Percentiles rank a stretch among this genome's conserved stretches.
Conservation (phyloP, 2,329 filamentous ascomycete species). For the Monosporascus ibericus region DNA sequence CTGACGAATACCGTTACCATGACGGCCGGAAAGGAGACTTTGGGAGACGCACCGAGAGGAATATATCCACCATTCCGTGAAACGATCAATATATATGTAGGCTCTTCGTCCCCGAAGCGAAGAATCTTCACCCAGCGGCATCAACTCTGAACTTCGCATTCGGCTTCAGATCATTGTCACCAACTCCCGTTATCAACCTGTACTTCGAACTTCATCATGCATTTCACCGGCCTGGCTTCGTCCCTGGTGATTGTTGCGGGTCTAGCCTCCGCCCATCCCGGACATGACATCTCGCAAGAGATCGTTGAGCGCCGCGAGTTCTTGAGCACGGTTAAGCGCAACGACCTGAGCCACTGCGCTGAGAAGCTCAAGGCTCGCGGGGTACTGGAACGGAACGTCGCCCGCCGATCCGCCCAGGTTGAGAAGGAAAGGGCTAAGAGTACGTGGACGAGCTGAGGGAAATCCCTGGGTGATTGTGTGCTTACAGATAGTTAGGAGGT, state of each 20-base stretch:
- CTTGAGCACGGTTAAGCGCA: slow-evolving; percentile 31
- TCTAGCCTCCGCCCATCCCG: slow-evolving; percentile 35
- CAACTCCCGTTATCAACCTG: too few species aligned
- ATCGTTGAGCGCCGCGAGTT: slow-evolving; percentile 43
- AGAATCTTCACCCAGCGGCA: too few species aligned
- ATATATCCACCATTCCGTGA: too few species aligned
- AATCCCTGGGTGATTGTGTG: neutral
- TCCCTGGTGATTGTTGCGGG: slow-evolving; percentile 14
- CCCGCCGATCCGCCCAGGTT: slow-evolving; percentile 36
- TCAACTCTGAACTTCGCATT: too few species aligned
- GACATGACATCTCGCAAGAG: slow-evolving; percentile 42
- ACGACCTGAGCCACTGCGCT: slow-evolving; percentile 40
- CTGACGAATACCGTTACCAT: too few species aligned
- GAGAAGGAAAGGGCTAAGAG: slow-evolving; percentile 36
- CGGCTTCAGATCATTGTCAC: too few species aligned
- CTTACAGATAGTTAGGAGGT: slow-evolving; percentile 2
- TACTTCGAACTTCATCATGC: slow-evolving; percentile 9
- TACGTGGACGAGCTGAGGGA: slow-evolving; percentile 6
- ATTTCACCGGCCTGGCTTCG: slow-evolving; percentile 15
- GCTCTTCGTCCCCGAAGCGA: too few species aligned
- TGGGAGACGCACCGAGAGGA: too few species aligned
- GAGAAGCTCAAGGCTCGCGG: slow-evolving; percentile 40
- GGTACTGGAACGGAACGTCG: slow-evolving; percentile 35
- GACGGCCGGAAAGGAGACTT: too few species aligned
- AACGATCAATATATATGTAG: too few species aligned